phyloP scores from a whole-genome alignment of 345 rosid species.

The Brassica carinata region DNA sequence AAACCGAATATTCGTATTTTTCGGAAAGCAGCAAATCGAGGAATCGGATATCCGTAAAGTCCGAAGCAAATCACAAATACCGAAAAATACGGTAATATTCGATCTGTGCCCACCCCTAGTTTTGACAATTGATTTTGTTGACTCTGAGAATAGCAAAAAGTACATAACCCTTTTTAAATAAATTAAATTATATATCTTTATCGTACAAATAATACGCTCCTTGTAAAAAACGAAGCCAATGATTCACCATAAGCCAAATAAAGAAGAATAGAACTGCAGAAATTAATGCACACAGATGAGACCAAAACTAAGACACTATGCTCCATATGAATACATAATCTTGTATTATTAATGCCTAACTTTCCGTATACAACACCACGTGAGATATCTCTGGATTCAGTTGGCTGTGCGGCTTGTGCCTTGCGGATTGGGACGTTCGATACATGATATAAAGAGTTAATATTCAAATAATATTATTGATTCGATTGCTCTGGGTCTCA shows the following conservation, averaged over 20 bases:
- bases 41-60: too few species aligned
- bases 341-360: conserved; percentile 32
- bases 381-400: conserved; percentile 28
- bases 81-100: too few species aligned
- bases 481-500: too few species aligned
- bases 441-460: too few species aligned
- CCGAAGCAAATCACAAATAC: too few species aligned
- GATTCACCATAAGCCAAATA: conserved; percentile 14
- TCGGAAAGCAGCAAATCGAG: too few species aligned
- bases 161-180: background rate
- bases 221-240: conserved; percentile 17
- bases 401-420: too few species aligned
- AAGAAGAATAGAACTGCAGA: conserved; percentile 22
- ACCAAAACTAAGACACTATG: conserved; percentile 3
- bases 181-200: background rate
- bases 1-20: too few species aligned
- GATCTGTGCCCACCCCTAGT: background rate
- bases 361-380: conserved; percentile 37
- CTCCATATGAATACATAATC: conserved; percentile 19
- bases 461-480: too few species aligned
- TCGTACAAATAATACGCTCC: background rate
- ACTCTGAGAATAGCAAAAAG: conserved; percentile 9
- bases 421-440: too few species aligned
- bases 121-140: conserved; percentile 10
- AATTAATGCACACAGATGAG: conserved; percentile 16